Conservation (phyloP, 108 stramenopile genomes). For the Hondaea fermentalgiana region DNA sequence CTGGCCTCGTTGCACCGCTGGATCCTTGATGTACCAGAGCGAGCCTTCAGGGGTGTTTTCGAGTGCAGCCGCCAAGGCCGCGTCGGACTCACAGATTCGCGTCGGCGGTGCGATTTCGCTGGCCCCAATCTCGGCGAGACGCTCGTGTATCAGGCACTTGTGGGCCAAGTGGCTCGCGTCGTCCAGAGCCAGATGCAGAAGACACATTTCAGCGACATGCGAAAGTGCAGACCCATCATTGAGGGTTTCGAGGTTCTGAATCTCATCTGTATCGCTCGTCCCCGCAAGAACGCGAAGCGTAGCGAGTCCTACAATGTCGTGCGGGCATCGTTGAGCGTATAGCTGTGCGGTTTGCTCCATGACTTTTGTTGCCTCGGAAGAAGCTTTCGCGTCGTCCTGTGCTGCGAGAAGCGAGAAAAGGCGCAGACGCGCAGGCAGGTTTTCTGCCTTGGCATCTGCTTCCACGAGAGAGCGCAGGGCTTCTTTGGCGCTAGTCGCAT, state of each 20-base stretch:
- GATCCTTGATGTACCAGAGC: constrained; percentile 13
- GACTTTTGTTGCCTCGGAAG: neutral
- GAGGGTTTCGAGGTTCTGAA: too few species aligned
- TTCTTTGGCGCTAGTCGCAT: neutral
- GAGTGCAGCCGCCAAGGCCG: neutral
- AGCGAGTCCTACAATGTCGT: neutral
- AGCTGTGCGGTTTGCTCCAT: neutral
- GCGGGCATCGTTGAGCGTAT: neutral
- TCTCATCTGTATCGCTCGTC: too few species aligned
- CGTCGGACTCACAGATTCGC: neutral
- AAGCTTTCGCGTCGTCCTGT: neutral
- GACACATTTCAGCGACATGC: neutral
- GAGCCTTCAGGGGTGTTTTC: neutral
- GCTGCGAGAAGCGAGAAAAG: neutral
- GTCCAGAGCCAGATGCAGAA: neutral
- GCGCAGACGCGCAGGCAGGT: neutral
- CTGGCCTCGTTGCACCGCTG: constrained; percentile 8
- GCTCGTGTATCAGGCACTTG: neutral
- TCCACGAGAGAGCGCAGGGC: neutral
- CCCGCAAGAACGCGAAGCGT: neutral
- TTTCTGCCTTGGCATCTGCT: neutral
- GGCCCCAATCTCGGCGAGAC: neutral
- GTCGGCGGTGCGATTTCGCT: neutral
- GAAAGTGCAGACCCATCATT: neutral
- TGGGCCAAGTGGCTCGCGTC: neutral